These are phyloP conservation scores for Kappamyces sp. DNA, from an alignment of 192 early-diverging fungal genomes.

Conservation along the genomic window DNA sequence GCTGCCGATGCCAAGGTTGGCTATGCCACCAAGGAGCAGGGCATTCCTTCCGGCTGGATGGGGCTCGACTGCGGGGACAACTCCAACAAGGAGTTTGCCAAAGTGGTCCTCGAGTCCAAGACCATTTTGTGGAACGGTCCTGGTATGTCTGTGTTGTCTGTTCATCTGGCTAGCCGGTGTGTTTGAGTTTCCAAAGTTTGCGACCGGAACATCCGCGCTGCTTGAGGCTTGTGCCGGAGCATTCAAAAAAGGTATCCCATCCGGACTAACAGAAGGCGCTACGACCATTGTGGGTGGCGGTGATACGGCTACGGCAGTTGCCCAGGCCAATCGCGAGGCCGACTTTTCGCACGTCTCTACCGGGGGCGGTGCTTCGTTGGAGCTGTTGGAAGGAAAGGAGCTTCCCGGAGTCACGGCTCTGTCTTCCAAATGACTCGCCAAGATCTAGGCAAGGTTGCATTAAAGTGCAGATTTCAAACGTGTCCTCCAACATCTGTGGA, in stretches of 20 bases:
- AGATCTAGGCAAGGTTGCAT: too few species aligned
- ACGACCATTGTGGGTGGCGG: slow-evolving; percentile 94
- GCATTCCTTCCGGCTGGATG: slow-evolving; percentile 85
- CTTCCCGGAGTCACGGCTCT: slow-evolving; percentile 54
- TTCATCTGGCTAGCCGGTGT: slow-evolving; percentile 73
- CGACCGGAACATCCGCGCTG: slow-evolving; percentile 70
- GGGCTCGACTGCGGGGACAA: slow-evolving; percentile 87
- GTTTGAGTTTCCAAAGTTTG: slow-evolving; percentile 96
- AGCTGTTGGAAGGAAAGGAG: slow-evolving; percentile 94
- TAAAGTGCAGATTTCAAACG: too few species aligned
- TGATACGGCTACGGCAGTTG: slow-evolving; percentile 95
- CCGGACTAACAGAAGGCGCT: slow-evolving; percentile 45
- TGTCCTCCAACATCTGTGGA: too few species aligned
- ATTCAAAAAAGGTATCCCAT: slow-evolving; percentile 51
- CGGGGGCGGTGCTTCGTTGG: slow-evolving; percentile 93
- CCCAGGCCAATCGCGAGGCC: slow-evolving; percentile 73
- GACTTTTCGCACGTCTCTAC: slow-evolving; percentile 92
- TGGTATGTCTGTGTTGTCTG: slow-evolving; percentile 14
- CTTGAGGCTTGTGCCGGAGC: slow-evolving; percentile 83
- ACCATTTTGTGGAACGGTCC: slow-evolving; percentile 96
- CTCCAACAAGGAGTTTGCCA: slow-evolving; percentile 65
- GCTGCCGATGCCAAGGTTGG: slow-evolving; percentile 69
- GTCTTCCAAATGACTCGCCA: neutral
- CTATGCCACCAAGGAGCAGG: slow-evolving; percentile 77
- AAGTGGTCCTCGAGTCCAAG: slow-evolving; percentile 68